Base-by-base conservation (phyloP, 768 basidiomycete genomes). In the Termitomyces bulborhizus region DNA sequence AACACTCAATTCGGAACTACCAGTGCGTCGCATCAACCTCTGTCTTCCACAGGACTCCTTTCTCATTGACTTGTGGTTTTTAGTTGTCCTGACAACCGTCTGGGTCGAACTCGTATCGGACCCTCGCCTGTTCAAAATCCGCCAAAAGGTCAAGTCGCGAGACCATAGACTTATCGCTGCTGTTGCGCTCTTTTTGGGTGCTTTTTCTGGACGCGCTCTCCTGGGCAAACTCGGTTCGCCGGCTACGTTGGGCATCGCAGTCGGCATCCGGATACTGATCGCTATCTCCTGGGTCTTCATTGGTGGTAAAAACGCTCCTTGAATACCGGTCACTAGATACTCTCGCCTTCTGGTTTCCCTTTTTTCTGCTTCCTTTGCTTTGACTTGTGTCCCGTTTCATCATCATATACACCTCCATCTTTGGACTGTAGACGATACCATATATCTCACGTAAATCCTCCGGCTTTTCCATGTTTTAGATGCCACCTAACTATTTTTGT, bases 31-130 rank as follows among this genome's bases (percentile, higher is more conserved):
- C 44, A 29, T 39, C n/a, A 12, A 4, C 18, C 9, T 27, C 21
- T 3, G 16, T 29, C 34, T 39, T 31, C 51, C 16, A 44, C 11
- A 2, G 29, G 13, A 41, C 26, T 16, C 34, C 40, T 41, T 18
- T 26, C n/a, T 54, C 15, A 16, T 40, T 21, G 16, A 3, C 51
- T 4, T 12, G 6, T 40, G 43, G 8, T 21, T 40, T 42, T 43
- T 66, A 85, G 89, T 92, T 58, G 90, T 93, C 46, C 75, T 94
- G 11, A 94, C 92, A n/a, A 90, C 88, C 16, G 81, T 93, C 55
- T 96, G 91, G 91, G 90, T 91, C 59, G 92, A 94, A 63, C 81
- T 94, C 47, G 79, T 89, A 1, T 52, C 54, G 8, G 54, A 55
- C 48, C 48, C 48, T 2, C 52, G 48, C 43, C 79, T 95, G 21